Conservation (phyloP, 1,139 yeast species). For the Kodamaea alishanica region DNA sequence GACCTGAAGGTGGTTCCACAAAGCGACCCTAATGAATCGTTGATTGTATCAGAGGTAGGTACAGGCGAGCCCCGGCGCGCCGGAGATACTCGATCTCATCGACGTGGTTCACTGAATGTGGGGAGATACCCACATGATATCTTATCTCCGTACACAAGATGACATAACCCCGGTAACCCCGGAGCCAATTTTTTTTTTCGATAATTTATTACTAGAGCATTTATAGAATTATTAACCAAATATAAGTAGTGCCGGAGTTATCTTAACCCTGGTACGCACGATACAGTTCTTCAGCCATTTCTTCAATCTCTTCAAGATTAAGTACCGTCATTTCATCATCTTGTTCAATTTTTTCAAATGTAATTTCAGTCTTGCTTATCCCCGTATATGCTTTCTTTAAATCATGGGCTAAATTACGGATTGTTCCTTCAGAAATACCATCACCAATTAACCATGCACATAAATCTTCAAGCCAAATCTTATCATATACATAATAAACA, state of each 20-base stretch:
- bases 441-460: constrained; percentile 73
- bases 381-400: constrained; percentile 34
- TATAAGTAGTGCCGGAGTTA: background rate
- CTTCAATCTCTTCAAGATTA: constrained; percentile 48
- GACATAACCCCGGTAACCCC: background rate
- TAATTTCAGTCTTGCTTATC: constrained; percentile 27
- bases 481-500: constrained; percentile 82
- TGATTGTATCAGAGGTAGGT: constrained; percentile 4
- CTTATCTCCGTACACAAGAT: constrained; percentile 12
- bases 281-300: constrained; percentile 53
- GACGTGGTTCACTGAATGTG: constrained; percentile 15
- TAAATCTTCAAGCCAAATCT: constrained; percentile 75
- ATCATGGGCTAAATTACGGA: constrained; percentile 68
- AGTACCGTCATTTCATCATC: constrained; percentile 41
- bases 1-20: too few relatives aligned
- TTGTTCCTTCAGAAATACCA: constrained; percentile 42
- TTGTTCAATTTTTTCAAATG: constrained; percentile 35
- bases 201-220: background rate
- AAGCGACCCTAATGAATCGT: too few relatives aligned
- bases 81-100: constrained; percentile 4
- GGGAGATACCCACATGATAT: constrained; percentile 20
- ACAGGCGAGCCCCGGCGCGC: constrained; percentile 3
- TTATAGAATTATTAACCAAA: background rate
- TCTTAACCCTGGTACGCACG: constrained; percentile 16
- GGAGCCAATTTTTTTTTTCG: background rate